Base-by-base conservation (phyloP, 148 eudicot species). In the Tetragonia tetragonoides region DNA sequence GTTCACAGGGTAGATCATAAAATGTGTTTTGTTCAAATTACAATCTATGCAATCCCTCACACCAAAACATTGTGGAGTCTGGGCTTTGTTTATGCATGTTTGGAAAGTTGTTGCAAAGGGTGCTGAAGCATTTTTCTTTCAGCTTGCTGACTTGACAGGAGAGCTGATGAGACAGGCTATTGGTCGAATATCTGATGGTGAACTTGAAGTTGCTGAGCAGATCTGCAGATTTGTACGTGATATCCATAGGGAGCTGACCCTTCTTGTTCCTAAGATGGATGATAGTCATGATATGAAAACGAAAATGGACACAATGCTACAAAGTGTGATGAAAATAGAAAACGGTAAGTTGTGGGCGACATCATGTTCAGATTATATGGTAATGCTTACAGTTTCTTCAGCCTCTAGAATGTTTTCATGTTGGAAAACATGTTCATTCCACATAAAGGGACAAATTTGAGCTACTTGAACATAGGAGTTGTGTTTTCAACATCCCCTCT, bases 151-250 rank as follows among this genome's bases (percentile, higher is more conserved):
- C 82, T 86, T 96, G 86, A 96, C 99, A 4, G 99, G 99, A 60
- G 99, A 96, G 92, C 81, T 96, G 70, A 96, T 96, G 99, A 90
- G 99, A 83, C 79, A 93, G 80, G 99, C 99, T n/a, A 93, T 93
- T 72, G 86, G 98, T 75, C 91, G 98, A 72, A 90, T 96, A 84
- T 96, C 99, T 28, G 98, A 96, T 56, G 99, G 98, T 53, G 99
- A 96, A 84, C 87, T 91, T 69, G 95, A 90, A 44, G 89, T 84
- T 79, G 98, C 99, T 28, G 83, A 89, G 84, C 90, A 85, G 85
- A 96, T 96, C 77, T 96, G 99, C 87, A 86, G 83, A 37, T 96
- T 96, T 84, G 97, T 85, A 74, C 95, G 96, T 51, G 92, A 93
- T 70, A 87, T 96, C 77, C 84, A 96, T 79, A 84, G 97, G 83